Conservation (phyloP, 2,329 filamentous ascomycete genomes). For the Aureobasidium sp. region DNA sequence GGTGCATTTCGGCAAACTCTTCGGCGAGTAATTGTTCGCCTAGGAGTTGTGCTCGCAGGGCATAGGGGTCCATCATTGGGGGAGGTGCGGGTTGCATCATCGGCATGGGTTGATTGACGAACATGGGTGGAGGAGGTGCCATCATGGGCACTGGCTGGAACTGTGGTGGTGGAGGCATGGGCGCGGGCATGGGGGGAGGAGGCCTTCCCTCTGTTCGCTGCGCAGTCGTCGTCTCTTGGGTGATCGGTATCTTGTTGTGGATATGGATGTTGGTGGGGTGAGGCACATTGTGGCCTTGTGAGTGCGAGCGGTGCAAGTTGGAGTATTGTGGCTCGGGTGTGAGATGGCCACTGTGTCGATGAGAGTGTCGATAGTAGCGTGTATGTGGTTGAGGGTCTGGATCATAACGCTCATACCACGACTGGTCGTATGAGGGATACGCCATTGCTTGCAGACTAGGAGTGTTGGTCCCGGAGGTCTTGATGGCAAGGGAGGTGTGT, state of each 20-base stretch:
- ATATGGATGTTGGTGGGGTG: conserved; percentile 38
- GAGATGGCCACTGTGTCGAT: conserved; percentile 18
- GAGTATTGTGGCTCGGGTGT: conserved; percentile 18
- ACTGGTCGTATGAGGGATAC: background rate
- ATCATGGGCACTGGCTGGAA: conserved; percentile 7
- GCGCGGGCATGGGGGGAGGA: background rate
- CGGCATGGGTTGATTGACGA: background rate
- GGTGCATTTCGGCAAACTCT: conserved; percentile 24
- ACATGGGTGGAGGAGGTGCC: conserved; percentile 4
- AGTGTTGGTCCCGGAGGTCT: background rate
- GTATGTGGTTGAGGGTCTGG: background rate
- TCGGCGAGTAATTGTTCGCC: conserved; percentile 15
- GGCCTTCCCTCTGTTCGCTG: background rate
- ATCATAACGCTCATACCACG: background rate
- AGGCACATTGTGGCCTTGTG: conserved; percentile 33
- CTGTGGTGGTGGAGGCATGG: conserved; percentile 13
- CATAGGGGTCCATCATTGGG: background rate
- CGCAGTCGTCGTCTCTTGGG: conserved; percentile 22
- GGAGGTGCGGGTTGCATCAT: background rate
- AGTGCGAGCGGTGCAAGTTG: conserved; percentile 37
- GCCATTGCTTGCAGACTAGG: background rate
- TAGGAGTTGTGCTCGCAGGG: background rate
- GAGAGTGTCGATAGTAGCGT: conserved; percentile 13
- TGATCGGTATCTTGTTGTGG: conserved; percentile 34
- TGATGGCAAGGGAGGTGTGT: background rate